Evolutionary conservation across 23 red algal genomes (phyloP).

Genomic region (Gracilaria gracilis): DNA sequence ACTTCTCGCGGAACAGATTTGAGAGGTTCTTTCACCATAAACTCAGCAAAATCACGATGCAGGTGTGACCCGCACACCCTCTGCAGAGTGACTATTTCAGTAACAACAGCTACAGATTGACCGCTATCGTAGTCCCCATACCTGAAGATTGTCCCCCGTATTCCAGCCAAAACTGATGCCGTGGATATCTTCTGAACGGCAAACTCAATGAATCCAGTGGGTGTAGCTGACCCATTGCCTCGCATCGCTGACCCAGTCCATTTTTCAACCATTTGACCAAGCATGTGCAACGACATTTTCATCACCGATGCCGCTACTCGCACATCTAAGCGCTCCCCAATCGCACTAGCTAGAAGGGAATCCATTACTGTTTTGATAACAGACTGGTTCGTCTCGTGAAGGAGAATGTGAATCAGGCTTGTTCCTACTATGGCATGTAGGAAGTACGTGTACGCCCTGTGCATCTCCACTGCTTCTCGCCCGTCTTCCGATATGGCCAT

Average conservation of each 20-base stretch:
- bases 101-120: conserved; percentile 44
- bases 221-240: neutral
- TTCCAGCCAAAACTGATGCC: conserved; percentile 25
- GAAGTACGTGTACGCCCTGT: conserved; percentile 66
- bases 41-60: neutral
- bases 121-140: conserved; percentile 51
- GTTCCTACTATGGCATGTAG: conserved; percentile 65
- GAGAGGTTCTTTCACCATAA: conserved; percentile 17
- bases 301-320: conserved; percentile 63
- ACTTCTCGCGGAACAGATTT: neutral
- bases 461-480: conserved; percentile 71
- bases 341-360: conserved; percentile 43
- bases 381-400: conserved; percentile 13
- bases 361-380: conserved; percentile 54
- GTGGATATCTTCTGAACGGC: conserved; percentile 37
- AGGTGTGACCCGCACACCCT: neutral
- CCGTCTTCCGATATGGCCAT: conserved; percentile 73
- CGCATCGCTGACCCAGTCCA: conserved; percentile 33
- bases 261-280: conserved; percentile 50
- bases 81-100: conserved; percentile 52
- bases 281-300: conserved; percentile 68
- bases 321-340: conserved; percentile 62
- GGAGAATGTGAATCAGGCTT: conserved; percentile 36
- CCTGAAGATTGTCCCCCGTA: conserved; percentile 47
- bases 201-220: conserved; percentile 61